A percentile compares a stretch with the other conserved stretches of the same genome.
phyloP scores from a whole-genome alignment of 2,329 filamentous ascomycete genomes.

The Cladorrhinum sp. region DNA sequence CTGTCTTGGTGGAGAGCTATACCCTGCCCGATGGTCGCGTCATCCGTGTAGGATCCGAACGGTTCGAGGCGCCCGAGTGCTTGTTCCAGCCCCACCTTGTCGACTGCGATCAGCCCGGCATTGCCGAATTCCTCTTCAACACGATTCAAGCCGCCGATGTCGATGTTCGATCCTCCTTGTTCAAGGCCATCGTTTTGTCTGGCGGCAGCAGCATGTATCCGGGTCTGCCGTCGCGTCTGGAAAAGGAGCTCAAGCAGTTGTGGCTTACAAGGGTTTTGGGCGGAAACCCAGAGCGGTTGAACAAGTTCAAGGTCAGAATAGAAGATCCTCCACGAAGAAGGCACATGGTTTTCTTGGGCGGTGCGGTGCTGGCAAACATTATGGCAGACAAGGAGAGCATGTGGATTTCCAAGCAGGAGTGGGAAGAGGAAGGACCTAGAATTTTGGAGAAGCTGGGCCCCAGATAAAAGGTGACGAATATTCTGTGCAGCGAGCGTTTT shows the following conservation, averaged over 20 bases:
- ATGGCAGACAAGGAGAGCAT: conserved; percentile 99
- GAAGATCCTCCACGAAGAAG: conserved; percentile 92
- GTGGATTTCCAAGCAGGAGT: conserved; percentile 98
- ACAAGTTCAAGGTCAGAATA: conserved; percentile 99
- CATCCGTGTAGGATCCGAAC: conserved; percentile 92
- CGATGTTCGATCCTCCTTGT: conserved; percentile 87
- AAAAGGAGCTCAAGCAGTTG: conserved; percentile 98
- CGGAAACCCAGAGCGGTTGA: conserved; percentile 88
- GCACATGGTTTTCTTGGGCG: conserved; percentile 98
- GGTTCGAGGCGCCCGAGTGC: conserved; percentile 97
- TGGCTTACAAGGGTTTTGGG: conserved; percentile 91
- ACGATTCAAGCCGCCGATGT: conserved; percentile 96
- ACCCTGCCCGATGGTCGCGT: conserved; percentile 94
- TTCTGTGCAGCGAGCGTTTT: conserved; percentile 24
- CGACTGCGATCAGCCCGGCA: conserved; percentile 94
- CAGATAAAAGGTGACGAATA: conserved; percentile 50
- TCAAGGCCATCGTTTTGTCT: conserved; percentile 95
- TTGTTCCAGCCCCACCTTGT: conserved; percentile 98
- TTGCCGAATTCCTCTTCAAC: conserved; percentile 97
- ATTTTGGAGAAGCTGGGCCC: conserved; percentile 91
- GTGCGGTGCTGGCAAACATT: conserved; percentile 94
- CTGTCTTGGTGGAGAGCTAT: conserved; percentile 94
- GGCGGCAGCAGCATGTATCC: conserved; percentile 99
- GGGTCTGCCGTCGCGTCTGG: conserved; percentile 85
- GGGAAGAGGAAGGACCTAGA: conserved; percentile 85